Evolutionary conservation across 164 flowering plant genomes (phyloP), one percentile per base, ranked within the genome.

Genomic region (Aristolochia contorta): DNA sequence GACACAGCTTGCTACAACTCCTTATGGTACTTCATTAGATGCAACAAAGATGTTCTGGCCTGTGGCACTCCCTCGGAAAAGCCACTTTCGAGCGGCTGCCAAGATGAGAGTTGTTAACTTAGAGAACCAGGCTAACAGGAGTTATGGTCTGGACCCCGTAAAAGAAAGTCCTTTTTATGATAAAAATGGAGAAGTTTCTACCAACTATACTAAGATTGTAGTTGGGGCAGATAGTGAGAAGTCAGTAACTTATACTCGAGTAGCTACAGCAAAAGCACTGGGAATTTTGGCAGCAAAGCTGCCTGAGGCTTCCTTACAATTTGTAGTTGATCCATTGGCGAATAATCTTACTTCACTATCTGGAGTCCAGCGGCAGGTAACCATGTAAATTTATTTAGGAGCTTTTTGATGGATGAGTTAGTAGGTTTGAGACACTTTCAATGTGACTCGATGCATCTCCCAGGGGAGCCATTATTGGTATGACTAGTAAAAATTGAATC

Each of bases 321-420:
- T 67, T 76, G 78, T 85, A 8, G 58, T 78, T 66, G 85, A 83
- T 74, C 85, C 96, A 50, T 62, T 94, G 41, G 84, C 86, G 88
- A 81, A 70, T 53, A 76, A 82, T 32, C 80, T 91, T 49, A 78
- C 81, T 58, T 91, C 97, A 58, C 71, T 68, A n/a, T 91, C 97
- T 53, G 99, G 97, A 57, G 96, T 94, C 54, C 96, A 84, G 77
- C 79, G 99, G 46, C 99, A 94, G 99, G 98, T 87, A 71, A 23
- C 3, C 7, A 12, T 50, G 6, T 58, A 0, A 27, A 23, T 48
- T n/a, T 27, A 27, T 22, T 64, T 10, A 19, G 24, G 25, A 58
- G 43, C 43, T 37, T 37, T 32, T 20, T 52, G 55, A 52, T 19
- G 24, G 24, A 2, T 37, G 18, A 30, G n/a, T 37, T 64, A 2